These are phyloP conservation scores for Stipa capillata DNA, from an alignment of 176 grass and related monocot genomes.

Conservation along the genomic window DNA sequence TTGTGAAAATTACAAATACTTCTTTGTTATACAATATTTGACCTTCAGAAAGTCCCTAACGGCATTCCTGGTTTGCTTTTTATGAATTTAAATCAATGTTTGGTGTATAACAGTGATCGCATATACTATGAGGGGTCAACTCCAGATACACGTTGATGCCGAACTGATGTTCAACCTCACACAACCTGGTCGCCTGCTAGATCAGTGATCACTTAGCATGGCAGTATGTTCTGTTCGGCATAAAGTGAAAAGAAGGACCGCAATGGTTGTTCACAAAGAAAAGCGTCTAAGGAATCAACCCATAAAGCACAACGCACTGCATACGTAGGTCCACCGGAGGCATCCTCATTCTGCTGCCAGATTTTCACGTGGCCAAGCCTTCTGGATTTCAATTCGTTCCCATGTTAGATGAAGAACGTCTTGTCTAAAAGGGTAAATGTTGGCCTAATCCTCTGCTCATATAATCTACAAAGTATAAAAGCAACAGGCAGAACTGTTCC, in stretches of 20 bases:
- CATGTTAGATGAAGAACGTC: conserved; percentile 10
- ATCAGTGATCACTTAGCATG: not conserved
- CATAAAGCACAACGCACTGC: not conserved
- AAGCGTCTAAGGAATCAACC: not conserved
- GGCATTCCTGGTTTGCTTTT: not conserved
- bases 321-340: not conserved
- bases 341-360: not conserved
- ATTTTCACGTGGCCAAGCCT: conserved; percentile 6
- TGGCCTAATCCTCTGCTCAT: not conserved
- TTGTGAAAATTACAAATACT: not conserved
- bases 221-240: not conserved
- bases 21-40: not conserved
- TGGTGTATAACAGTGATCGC: not conserved
- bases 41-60: not conserved
- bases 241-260: no score
- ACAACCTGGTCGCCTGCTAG: not conserved
- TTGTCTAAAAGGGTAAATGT: not conserved
- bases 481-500: not conserved
- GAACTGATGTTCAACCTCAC: not conserved
- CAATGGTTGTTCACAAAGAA: not conserved
- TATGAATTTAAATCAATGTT: not conserved
- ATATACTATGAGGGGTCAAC: not conserved
- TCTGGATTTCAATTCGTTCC: not conserved
- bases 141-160: not conserved
- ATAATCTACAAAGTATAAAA: not conserved